phyloP scores from a whole-genome alignment of 2,329 filamentous ascomycete species.

The Fusarium verrucosum region DNA sequence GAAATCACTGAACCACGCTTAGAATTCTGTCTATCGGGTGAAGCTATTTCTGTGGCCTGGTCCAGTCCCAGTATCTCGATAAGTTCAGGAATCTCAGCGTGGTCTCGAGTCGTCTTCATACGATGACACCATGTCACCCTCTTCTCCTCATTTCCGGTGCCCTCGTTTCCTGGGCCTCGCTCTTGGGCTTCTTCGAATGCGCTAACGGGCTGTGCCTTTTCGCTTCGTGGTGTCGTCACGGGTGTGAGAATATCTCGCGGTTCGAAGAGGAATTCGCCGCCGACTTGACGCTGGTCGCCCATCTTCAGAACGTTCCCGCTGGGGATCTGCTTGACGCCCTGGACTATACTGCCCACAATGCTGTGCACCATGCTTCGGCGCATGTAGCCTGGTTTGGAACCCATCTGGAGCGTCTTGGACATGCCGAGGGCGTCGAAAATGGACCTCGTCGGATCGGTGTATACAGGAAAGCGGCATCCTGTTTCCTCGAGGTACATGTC shows the following conservation, averaged over 20 bases:
- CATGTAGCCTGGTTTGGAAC: constrained; percentile 71
- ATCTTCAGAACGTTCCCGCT: constrained; percentile 68
- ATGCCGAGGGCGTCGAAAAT: constrained; percentile 76
- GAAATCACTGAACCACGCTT: constrained; percentile 49
- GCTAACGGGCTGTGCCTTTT: constrained; percentile 39
- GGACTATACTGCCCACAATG: constrained; percentile 62
- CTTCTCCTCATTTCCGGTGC: constrained; percentile 59
- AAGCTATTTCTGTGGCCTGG: constrained; percentile 38
- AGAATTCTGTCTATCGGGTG: constrained; percentile 14
- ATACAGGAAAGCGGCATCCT: constrained; percentile 76
- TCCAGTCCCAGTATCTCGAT: constrained; percentile 69
- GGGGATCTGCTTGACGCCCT: constrained; percentile 67
- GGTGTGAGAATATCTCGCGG: constrained; percentile 57
- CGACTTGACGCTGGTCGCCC: constrained; percentile 74
- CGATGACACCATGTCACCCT: constrained; percentile 81
- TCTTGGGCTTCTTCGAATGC: constrained; percentile 34
- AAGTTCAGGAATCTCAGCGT: constrained; percentile 75
- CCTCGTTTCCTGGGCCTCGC: neutral
- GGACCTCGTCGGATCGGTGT: constrained; percentile 74
- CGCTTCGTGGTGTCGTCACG: constrained; percentile 55
- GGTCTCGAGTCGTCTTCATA: constrained; percentile 82
- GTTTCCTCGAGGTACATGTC: constrained; percentile 71
- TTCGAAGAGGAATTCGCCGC: constrained; percentile 83
- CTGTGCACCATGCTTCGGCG: constrained; percentile 62
- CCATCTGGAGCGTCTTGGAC: constrained; percentile 69